Conservation (phyloP, 176 grass and related monocot genomes). For the Raddia distichophylla region DNA sequence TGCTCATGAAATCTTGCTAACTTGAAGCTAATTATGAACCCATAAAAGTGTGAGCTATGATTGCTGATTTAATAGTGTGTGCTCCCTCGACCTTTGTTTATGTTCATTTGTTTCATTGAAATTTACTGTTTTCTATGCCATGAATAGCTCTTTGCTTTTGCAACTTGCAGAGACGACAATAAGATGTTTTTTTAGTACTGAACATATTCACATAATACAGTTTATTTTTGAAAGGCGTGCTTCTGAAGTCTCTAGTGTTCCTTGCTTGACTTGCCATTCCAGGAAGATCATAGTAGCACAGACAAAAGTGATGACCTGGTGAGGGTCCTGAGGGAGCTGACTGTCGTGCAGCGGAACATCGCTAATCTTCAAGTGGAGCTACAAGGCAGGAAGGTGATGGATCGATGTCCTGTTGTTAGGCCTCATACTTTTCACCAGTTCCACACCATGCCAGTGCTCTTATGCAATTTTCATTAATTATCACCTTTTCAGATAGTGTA, state of each 20-base stretch:
- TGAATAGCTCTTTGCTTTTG: neutral
- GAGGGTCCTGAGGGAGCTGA: constrained; percentile 90
- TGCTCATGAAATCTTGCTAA: neutral
- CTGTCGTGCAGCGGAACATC: constrained; percentile 76
- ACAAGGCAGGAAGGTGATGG: constrained; percentile 91
- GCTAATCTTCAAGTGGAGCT: constrained; percentile 97
- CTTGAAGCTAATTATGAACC: neutral
- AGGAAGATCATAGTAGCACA: constrained; percentile 74
- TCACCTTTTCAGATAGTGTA: constrained; percentile 13
- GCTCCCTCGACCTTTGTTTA: neutral
- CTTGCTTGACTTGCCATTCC: constrained; percentile 10
- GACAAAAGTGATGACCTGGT: constrained; percentile 92
- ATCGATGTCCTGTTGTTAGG: neutral
- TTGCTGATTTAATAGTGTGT: neutral
- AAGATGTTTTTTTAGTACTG: neutral
- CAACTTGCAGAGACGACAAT: neutral
- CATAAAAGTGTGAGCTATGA: neutral
- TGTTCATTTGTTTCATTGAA: neutral
- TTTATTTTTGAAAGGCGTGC: neutral
- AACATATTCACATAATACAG: neutral
- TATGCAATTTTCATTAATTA: neutral
- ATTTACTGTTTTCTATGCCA: neutral
- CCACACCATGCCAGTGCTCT: neutral
- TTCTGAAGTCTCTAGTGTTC: neutral
- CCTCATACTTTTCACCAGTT: neutral